phyloP scores from a whole-genome alignment of 345 rosid genomes.

The Syzygium aromaticum region DNA sequence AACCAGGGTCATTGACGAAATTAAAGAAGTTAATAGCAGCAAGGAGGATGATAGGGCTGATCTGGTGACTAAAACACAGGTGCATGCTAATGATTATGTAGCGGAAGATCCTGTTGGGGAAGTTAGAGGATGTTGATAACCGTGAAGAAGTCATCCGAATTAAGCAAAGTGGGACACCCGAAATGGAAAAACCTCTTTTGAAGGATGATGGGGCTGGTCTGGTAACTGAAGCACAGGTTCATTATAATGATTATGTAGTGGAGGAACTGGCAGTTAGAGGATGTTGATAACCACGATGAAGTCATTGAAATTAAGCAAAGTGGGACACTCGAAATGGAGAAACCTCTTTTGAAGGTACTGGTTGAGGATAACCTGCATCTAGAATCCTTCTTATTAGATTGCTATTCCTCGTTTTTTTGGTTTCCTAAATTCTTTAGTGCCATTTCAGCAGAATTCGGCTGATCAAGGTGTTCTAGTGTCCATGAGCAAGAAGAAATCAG shows the following conservation, averaged over 20 bases:
- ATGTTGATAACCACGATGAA: neutral
- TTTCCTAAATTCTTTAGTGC: neutral
- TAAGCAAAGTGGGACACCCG: neutral
- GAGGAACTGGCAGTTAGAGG: no score
- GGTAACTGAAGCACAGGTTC: neutral
- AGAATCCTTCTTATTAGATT: no score
- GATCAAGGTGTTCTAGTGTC: conserved; percentile 1
- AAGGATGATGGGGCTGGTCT: neutral
- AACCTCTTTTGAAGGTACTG: conserved; percentile 8
- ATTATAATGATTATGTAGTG: neutral
- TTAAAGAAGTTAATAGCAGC: neutral
- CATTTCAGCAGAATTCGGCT: neutral
- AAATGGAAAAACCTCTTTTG: neutral
- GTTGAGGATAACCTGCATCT: neutral
- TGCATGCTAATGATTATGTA: neutral
- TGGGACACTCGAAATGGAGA: conserved; percentile 4
- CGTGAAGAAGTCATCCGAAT: neutral
- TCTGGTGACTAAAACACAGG: neutral
- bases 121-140: neutral
- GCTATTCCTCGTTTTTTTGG: neutral
- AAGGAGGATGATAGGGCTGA: neutral
- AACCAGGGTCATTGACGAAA: neutral
- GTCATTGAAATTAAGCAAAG: neutral
- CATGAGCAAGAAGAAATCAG: conserved; percentile 16
- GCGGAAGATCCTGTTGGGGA: neutral